Evolutionary conservation across 768 basidiomycete species (phyloP).

Genomic region (Boletus sp.): DNA sequence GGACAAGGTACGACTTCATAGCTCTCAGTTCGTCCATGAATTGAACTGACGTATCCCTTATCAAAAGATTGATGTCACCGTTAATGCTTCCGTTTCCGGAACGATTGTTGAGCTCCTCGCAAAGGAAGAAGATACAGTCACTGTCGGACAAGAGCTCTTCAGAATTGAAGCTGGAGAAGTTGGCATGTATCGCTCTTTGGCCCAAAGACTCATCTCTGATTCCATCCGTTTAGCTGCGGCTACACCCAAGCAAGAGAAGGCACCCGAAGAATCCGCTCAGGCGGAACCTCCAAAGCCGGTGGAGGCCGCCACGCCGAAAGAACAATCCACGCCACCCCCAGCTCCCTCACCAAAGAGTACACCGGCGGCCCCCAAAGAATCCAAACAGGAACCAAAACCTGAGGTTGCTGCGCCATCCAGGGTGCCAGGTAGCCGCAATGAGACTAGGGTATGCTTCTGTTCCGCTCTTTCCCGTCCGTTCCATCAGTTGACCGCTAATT

Average conservation of each 20-base stretch:
- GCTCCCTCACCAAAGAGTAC: constrained; percentile 36
- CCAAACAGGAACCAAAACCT: constrained; percentile 34
- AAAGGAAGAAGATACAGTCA: constrained; percentile 90
- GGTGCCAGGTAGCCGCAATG: constrained; percentile 60
- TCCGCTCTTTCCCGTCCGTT: background rate
- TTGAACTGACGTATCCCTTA: constrained; percentile 5
- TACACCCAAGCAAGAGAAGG: constrained; percentile 25
- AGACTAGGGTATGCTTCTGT: constrained; percentile 68
- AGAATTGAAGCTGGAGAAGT: constrained; percentile 81
- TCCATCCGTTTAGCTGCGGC: constrained; percentile 25
- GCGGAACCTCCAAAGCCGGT: constrained; percentile 32
- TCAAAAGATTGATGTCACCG: constrained; percentile 93
- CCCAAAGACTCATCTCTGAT: background rate
- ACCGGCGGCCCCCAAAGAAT: constrained; percentile 31
- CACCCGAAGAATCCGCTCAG: constrained; percentile 25
- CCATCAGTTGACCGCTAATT: background rate
- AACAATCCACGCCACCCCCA: constrained; percentile 47
- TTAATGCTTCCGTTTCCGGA: constrained; percentile 88
- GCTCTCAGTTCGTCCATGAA: background rate
- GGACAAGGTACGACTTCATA: constrained; percentile 70
- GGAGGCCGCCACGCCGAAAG: constrained; percentile 45
- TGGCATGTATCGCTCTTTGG: constrained; percentile 34
- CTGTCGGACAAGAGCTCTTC: constrained; percentile 93
- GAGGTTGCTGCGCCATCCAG: constrained; percentile 34
- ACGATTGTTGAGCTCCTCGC: constrained; percentile 85